phyloP scores from a whole-genome alignment of 2,329 filamentous ascomycete species.

The Trichoderma sp. region DNA sequence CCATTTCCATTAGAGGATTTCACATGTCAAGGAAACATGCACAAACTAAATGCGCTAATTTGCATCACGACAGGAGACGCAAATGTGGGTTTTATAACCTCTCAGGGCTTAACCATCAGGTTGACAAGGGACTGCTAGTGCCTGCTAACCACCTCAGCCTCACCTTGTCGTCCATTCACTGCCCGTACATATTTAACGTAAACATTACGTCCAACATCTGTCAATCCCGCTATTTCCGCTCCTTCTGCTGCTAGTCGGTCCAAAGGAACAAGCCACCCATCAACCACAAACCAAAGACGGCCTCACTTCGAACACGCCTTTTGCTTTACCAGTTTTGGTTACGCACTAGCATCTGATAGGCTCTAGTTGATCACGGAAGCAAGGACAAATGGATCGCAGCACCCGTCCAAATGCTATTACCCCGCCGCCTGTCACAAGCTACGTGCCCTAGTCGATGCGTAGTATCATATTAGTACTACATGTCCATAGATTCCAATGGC shows the following conservation, averaged over 20 bases:
- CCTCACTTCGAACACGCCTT: background rate
- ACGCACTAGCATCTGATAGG: slow-evolving; percentile 17
- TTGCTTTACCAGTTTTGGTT: slow-evolving; percentile 18
- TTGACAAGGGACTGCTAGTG: background rate
- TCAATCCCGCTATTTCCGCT: background rate
- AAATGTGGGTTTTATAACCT: background rate
- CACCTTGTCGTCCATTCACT: background rate
- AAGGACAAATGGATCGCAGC: slow-evolving; percentile 6
- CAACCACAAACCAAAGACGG: background rate
- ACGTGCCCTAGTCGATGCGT: background rate
- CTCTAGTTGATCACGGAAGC: background rate
- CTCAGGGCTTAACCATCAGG: background rate
- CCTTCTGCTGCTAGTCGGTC: background rate
- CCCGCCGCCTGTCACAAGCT: slow-evolving; percentile 7
- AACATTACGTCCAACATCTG: background rate
- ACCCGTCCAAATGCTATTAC: background rate
- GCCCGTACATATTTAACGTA: background rate
- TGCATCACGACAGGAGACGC: background rate
- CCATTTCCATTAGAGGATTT: background rate
- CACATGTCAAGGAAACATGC: background rate
- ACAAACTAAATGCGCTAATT: slow-evolving; percentile 15
- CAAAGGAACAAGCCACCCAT: background rate
- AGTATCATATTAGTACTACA: too few relatives aligned
- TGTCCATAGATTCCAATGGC: background rate
- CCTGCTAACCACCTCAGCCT: background rate